Base-by-base conservation (phyloP, 441 rosid species). In the Bocquillonia castaneifolia region DNA sequence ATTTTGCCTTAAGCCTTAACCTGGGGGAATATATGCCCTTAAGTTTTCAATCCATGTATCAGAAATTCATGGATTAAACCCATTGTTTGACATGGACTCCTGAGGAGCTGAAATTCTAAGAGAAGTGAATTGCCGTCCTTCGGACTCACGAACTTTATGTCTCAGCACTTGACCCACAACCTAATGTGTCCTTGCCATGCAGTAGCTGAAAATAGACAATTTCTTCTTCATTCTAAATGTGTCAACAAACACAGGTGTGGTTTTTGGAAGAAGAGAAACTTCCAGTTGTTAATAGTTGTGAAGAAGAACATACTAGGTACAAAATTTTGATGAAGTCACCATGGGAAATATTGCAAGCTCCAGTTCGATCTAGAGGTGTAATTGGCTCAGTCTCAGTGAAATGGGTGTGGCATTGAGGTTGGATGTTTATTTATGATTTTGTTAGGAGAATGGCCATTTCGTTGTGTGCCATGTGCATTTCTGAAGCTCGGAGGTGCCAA, bases 301-400 rank as follows among this genome's bases (percentile, higher is more conserved):
- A n/a, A n/a, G 85, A 85, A 57, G 87, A 84, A 76, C 74, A 76
- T 26, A 80, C 69, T 68, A 79, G 68, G 64, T 80, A 74, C 66
- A 87, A 86, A 85, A 93, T 93, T 70, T 75, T 91, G 79, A 91
- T 91, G 96, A 88, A 88, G 79, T 87, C 98, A 34, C 93, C 96
- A 61, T 93, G 96, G 97, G 89, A 93, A 74, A 84, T 91, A 53
- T 77, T 93, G 55, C 88, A 86, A 74, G 78, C 91, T 31, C 96
- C 98, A 0, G 80, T 93, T 67, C 94, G 96, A 66, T 86, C 94
- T 60, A 93, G 93, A 13, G 96, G 94, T 10, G 75, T 84, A 65
- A 71, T 88, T 62, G 85, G 80, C 80, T 47, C 77, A 77, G 77
- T 66, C 92, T 93, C 64, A 68, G 72, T 45, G 79, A 78, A 69